Evolutionary conservation across 1,139 yeast genomes (phyloP).

Genomic region (Sugiyamaella japonica): DNA sequence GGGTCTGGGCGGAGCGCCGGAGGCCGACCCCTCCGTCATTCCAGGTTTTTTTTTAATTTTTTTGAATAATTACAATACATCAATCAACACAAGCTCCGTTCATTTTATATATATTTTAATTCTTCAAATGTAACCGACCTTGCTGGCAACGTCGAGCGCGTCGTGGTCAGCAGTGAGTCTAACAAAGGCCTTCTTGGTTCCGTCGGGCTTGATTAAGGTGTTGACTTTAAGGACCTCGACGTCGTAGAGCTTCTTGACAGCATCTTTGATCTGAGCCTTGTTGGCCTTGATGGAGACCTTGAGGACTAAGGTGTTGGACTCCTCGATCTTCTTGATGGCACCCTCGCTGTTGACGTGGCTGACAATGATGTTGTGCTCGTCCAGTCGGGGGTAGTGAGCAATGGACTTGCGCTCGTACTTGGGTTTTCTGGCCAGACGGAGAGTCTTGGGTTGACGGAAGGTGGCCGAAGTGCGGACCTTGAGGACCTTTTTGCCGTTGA

Average conservation of each 20-base stretch:
- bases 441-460: slow-evolving; percentile 98
- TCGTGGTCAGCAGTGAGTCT: slow-evolving; percentile 99
- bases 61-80: slow-evolving; percentile 17
- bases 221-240: slow-evolving; percentile 92
- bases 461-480: slow-evolving; percentile 95
- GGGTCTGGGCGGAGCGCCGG: not conserved
- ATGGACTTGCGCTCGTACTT: slow-evolving; percentile 94
- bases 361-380: slow-evolving; percentile 92
- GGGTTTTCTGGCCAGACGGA: slow-evolving; percentile 91
- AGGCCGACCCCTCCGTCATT: not conserved
- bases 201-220: slow-evolving; percentile 98
- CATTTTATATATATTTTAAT: slow-evolving; percentile 7
- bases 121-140: slow-evolving; percentile 92
- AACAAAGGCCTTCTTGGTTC: slow-evolving; percentile 99
- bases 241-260: slow-evolving; percentile 97
- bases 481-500: slow-evolving; percentile 84
- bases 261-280: slow-evolving; percentile 98
- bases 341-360: slow-evolving; percentile 98
- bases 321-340: slow-evolving; percentile 99
- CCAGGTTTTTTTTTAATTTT: slow-evolving; percentile 5
- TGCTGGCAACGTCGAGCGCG: slow-evolving; percentile 99
- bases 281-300: slow-evolving; percentile 95
- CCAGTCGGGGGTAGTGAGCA: slow-evolving; percentile 97
- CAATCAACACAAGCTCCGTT: slow-evolving; percentile 15
- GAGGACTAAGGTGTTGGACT: slow-evolving; percentile 98